These are phyloP conservation scores for Puccinia triticina DNA, from an alignment of 1,284 basidiomycete genomes.

Conservation along the genomic window DNA sequence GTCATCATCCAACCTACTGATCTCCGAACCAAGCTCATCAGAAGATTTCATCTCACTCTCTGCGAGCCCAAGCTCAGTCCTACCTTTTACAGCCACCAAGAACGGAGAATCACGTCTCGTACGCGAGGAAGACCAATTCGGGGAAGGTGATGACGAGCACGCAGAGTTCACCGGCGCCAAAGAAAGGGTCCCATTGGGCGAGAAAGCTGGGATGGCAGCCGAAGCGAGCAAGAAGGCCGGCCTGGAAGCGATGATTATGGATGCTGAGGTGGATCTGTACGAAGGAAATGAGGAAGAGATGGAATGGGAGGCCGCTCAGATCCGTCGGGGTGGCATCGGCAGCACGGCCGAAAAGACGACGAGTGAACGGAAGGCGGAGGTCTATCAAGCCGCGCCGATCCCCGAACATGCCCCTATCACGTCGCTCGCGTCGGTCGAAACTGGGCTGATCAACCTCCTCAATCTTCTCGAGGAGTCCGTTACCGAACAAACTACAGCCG, in stretches of 20 bases:
- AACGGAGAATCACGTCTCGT: conserved; percentile 75
- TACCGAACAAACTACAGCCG: conserved; percentile 63
- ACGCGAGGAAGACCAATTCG: conserved; percentile 87
- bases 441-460: conserved; percentile 68
- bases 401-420: conserved; percentile 10
- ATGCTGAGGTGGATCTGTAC: conserved; percentile 68
- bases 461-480: conserved; percentile 63
- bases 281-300: conserved; percentile 80
- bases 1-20: conserved; percentile 52
- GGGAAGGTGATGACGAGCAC: conserved; percentile 88
- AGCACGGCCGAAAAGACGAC: conserved; percentile 30
- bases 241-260: conserved; percentile 83
- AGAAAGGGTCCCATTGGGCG: conserved; percentile 81
- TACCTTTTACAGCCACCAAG: conserved; percentile 59
- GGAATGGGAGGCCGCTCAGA: conserved; percentile 88
- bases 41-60: conserved; percentile 85
- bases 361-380: conserved; percentile 62
- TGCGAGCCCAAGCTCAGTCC: conserved; percentile 59
- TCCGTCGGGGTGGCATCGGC: conserved; percentile 69
- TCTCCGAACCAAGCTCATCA: conserved; percentile 56
- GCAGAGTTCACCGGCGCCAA: conserved; percentile 87
- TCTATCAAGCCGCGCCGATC: conserved; percentile 71
- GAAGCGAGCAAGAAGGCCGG: conserved; percentile 71
- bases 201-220: conserved; percentile 77
- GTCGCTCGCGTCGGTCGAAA: conserved; percentile 67